A percentile compares a stretch with the other conserved stretches of the same genome.
phyloP scores from a whole-genome alignment of 2,329 filamentous ascomycete genomes.

The Pseudocercospora fuligena region DNA sequence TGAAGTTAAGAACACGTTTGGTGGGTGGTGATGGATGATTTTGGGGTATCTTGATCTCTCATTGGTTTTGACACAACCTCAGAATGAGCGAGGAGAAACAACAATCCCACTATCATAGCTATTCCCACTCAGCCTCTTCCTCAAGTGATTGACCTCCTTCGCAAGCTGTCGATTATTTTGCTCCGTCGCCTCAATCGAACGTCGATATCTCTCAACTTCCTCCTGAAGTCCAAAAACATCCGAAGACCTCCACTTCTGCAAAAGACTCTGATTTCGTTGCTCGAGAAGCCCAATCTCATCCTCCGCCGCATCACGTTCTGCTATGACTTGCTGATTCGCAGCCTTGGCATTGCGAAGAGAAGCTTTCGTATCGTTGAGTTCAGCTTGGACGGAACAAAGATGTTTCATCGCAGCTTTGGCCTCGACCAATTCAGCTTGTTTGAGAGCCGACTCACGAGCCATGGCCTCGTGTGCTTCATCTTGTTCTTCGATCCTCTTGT shows the following conservation, averaged over 20 bases:
- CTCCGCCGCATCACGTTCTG: constrained; percentile 3
- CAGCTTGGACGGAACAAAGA: not conserved
- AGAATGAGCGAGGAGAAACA: not conserved
- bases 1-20: too few species aligned
- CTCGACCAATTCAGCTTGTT: not conserved
- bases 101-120: not conserved
- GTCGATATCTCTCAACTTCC: not conserved
- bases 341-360: not conserved
- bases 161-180: not conserved
- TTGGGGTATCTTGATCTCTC: too few species aligned
- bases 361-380: not conserved
- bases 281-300: not conserved
- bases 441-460: not conserved
- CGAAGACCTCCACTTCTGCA: not conserved
- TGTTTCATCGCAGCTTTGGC: not conserved
- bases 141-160: not conserved
- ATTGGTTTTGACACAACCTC: too few species aligned
- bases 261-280: not conserved
- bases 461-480: not conserved
- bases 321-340: not conserved
- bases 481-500: constrained; percentile 3
- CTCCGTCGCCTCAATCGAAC: not conserved
- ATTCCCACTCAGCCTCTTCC: not conserved
- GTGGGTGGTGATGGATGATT: too few species aligned
- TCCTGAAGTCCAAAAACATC: not conserved